Base-by-base conservation (phyloP, 2,329 filamentous ascomycete genomes). In the Microcyclospora pomicola region DNA sequence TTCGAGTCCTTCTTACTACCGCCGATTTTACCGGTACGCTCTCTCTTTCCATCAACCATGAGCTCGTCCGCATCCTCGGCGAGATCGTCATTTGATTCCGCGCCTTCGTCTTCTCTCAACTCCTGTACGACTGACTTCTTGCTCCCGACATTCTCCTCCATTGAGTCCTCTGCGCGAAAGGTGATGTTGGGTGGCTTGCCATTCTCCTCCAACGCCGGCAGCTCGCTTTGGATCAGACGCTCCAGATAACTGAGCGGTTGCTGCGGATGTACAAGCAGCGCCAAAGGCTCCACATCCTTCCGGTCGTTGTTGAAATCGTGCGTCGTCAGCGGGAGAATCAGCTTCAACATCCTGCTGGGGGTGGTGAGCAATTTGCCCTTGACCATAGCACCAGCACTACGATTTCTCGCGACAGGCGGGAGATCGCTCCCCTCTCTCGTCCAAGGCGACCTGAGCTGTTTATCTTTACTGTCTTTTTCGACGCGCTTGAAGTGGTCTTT, bases 191-290 rank as follows among this genome's bases (percentile, higher is more conserved):
- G 84, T 1, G 82, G 71, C 6, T 75, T 72, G 7, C 79, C 73
- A 34, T 76, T 60, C 40, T 72, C 71, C 1, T 64, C 66, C 28
- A 71, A 66, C 0, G 75, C 73, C 0, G 84, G 82, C 0, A 94
- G 67, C 59, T 94, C 87, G 37, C 84, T 81, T 54, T 94, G 87
- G 34, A 95, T 87, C 2, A 95, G 66, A 7, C 84, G 75, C 58
- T 93, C 84, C 31, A 94, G 75, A 57, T 94, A 93, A 7, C 84
- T 93, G 2, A 95, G 69, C 0, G 87, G 87, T 54, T 95, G 87
- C 44, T 92, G 83, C 0, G 87, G 86, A 50, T 94, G 87, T 0
- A 94, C 72, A 2, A 94, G 73, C 0, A 94, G 71, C 1, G 86
- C 86, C 10, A 94, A 67, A 0, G 86, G 85, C 49, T 92, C 82